Conservation (phyloP, 2,329 filamentous ascomycete species). For the Venturia carpophila region DNA sequence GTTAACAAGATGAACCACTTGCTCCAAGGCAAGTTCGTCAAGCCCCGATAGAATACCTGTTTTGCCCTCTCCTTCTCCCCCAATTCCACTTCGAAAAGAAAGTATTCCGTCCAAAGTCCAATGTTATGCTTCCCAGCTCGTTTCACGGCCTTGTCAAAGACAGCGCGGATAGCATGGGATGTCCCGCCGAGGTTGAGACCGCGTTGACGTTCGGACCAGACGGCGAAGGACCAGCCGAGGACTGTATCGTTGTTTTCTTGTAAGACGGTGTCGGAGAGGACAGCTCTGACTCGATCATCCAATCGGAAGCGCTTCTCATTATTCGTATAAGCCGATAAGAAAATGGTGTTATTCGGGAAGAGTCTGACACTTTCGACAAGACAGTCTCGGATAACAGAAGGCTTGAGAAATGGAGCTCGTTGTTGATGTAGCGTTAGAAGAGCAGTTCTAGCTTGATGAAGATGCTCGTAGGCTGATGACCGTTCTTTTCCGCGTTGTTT, state of each 20-base stretch:
- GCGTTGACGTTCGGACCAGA: conserved; percentile 47
- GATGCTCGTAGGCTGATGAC: conserved; percentile 46
- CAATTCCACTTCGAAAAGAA: conserved; percentile 28
- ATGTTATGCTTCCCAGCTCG: conserved; percentile 27
- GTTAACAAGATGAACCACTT: conserved; percentile 53
- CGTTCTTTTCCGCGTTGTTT: conserved; percentile 22
- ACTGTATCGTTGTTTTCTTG: conserved; percentile 31
- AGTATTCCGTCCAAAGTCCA: conserved; percentile 28
- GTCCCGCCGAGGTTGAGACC: conserved; percentile 39
- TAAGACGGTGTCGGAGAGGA: conserved; percentile 43
- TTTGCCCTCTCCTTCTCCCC: conserved; percentile 38
- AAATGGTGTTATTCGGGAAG: conserved; percentile 70
- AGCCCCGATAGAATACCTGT: conserved; percentile 47
- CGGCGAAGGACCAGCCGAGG: conserved; percentile 47
- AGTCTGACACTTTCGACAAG: conserved; percentile 51
- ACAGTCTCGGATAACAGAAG: conserved; percentile 54
- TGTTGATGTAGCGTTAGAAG: conserved; percentile 60
- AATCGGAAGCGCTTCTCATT: conserved; percentile 64
- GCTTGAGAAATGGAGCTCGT: conserved; percentile 57
- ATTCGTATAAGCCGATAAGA: conserved; percentile 66
- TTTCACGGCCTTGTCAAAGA: conserved; percentile 47
- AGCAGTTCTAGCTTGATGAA: conserved; percentile 60
- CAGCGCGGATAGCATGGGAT: conserved; percentile 44
- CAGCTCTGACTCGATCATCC: conserved; percentile 65
- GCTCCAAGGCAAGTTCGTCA: conserved; percentile 54